Evolutionary conservation across 2,329 filamentous ascomycete genomes (phyloP).

Genomic region (Clarireedia monteithiana): DNA sequence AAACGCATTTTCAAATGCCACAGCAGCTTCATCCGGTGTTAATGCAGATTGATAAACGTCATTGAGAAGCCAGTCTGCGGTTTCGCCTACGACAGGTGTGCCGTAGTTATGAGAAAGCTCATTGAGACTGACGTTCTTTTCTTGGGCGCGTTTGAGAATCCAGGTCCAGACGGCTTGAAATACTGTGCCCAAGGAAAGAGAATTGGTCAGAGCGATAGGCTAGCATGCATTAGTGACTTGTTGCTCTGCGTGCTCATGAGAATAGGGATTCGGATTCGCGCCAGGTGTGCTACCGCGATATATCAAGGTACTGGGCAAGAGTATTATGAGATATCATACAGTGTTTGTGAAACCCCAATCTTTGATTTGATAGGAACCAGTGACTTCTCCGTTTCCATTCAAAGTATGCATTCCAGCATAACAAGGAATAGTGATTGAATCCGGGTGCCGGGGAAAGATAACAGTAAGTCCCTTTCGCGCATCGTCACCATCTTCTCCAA

Average conservation of each 20-base stretch:
- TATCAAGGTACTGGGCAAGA: too few relatives aligned
- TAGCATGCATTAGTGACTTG: background rate
- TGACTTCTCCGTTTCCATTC: constrained; percentile 28
- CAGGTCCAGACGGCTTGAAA: constrained; percentile 27
- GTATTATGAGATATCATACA: constrained; percentile 10
- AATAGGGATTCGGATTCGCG: too few relatives aligned
- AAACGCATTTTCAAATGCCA: constrained; percentile 44
- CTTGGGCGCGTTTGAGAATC: constrained; percentile 12
- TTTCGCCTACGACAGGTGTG: constrained; percentile 51
- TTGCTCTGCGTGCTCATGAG: background rate
- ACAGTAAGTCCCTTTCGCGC: constrained; percentile 25
- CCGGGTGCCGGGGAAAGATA: constrained; percentile 24
- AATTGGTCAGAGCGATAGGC: constrained; percentile 32
- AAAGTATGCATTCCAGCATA: constrained; percentile 25
- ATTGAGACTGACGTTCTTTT: constrained; percentile 12
- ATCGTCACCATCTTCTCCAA: constrained; percentile 21
- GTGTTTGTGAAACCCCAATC: constrained; percentile 28
- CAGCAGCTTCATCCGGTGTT: constrained; percentile 43
- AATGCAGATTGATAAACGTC: constrained; percentile 49
- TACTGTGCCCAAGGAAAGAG: constrained; percentile 31
- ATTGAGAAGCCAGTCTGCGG: constrained; percentile 54
- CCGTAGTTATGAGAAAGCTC: constrained; percentile 27
- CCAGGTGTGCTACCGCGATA: too few relatives aligned
- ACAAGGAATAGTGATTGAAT: constrained; percentile 24
- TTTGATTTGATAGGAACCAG: constrained; percentile 23